Percentiles rank a stretch among this genome's conserved stretches.
phyloP scores from a whole-genome alignment of 2,329 filamentous ascomycete genomes.

The Acephala macrosclerotiorum region DNA sequence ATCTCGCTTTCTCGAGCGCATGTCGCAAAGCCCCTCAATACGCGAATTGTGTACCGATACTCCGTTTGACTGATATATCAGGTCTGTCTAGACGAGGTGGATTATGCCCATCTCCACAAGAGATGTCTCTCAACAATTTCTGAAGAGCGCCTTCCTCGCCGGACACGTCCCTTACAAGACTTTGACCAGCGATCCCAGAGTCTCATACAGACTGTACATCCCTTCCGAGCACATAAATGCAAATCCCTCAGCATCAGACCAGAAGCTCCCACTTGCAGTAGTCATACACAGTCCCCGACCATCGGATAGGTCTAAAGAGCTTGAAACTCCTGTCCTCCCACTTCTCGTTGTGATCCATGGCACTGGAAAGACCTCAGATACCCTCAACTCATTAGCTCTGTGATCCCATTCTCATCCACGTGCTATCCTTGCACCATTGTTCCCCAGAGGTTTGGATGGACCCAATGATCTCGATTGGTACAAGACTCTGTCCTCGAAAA shows the following conservation, averaged over 20 bases:
- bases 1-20: background rate
- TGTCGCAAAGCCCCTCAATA: background rate
- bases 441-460: constrained; percentile 43
- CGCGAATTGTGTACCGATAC: background rate
- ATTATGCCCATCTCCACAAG: constrained; percentile 11
- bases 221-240: constrained; percentile 39
- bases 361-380: constrained; percentile 37
- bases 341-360: constrained; percentile 44
- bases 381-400: background rate
- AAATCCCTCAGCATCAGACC: background rate
- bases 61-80: background rate
- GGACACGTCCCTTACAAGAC: constrained; percentile 39
- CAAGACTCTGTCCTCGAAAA: constrained; percentile 38
- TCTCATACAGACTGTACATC: constrained; percentile 43
- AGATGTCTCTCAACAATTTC: constrained; percentile 35
- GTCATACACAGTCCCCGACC: constrained; percentile 42
- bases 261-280: constrained; percentile 40
- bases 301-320: background rate
- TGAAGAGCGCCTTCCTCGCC: constrained; percentile 39
- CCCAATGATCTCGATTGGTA: constrained; percentile 43
- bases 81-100: background rate
- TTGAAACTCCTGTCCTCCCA: constrained; percentile 30
- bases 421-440: constrained; percentile 43
- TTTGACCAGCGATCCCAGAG: constrained; percentile 37
- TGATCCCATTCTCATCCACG: background rate